Evolutionary conservation across 2,329 filamentous ascomycete genomes (phyloP).

Genomic region (Penicillium olsonii): DNA sequence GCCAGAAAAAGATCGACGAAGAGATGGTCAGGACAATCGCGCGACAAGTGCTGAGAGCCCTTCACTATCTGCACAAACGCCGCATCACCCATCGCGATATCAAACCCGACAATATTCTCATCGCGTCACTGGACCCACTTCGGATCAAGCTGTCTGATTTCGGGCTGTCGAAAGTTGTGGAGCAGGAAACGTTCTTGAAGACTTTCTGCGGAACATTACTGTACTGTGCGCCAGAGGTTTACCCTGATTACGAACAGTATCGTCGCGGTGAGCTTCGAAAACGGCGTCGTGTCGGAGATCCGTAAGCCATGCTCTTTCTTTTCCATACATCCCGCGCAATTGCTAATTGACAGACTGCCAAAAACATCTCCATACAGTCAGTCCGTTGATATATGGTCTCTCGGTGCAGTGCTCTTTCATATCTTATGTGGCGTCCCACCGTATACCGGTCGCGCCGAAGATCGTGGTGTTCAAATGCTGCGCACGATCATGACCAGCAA

Average conservation of each 20-base stretch:
- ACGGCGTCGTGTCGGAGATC: slow-evolving; percentile 57
- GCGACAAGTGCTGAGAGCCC: slow-evolving; percentile 68
- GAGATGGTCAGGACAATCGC: slow-evolving; percentile 70
- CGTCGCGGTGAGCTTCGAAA: slow-evolving; percentile 63
- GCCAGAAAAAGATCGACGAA: slow-evolving; percentile 66
- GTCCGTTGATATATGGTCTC: slow-evolving; percentile 93
- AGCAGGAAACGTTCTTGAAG: slow-evolving; percentile 87
- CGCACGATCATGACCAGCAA: slow-evolving; percentile 77
- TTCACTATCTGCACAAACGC: slow-evolving; percentile 81
- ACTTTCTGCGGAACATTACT: slow-evolving; percentile 96
- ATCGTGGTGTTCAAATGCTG: slow-evolving; percentile 76
- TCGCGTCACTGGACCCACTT: slow-evolving; percentile 71
- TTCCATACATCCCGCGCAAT: neutral
- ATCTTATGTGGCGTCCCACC: slow-evolving; percentile 77
- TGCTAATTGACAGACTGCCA: slow-evolving; percentile 41
- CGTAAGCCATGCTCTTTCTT: slow-evolving; percentile 36
- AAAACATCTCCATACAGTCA: slow-evolving; percentile 74
- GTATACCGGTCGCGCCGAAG: slow-evolving; percentile 75
- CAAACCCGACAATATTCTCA: slow-evolving; percentile 96
- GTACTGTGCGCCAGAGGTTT: slow-evolving; percentile 96
- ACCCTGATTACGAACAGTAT: slow-evolving; percentile 74
- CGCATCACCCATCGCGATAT: slow-evolving; percentile 98
- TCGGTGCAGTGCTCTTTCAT: slow-evolving; percentile 89
- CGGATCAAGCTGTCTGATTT: slow-evolving; percentile 94
- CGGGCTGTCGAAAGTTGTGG: slow-evolving; percentile 90